A percentile compares a stretch with the other conserved stretches of the same genome.
Evolutionary conservation across 2,329 filamentous ascomycete genomes (phyloP).

Genomic region (Plectosphaerella plurivora): DNA sequence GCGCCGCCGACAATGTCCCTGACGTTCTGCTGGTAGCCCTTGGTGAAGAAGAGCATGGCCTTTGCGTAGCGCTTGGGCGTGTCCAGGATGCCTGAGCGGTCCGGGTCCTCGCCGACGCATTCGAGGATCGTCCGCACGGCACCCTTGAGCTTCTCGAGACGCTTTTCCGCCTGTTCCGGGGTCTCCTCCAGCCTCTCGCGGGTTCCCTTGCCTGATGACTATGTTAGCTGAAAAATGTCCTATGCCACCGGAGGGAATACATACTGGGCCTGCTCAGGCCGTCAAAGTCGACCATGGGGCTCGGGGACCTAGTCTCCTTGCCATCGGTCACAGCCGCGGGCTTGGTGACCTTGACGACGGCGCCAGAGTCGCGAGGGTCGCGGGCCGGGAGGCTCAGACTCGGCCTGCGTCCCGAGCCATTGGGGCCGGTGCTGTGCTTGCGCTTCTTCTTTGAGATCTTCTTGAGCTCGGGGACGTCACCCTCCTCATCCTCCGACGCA

Average conservation of each 20-base stretch:
- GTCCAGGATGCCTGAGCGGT: slow-evolving; percentile 59
- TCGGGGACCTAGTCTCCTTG: slow-evolving; percentile 38
- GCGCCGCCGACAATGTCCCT: slow-evolving; percentile 88
- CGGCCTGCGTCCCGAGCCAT: slow-evolving; percentile 32
- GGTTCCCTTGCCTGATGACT: slow-evolving; percentile 53
- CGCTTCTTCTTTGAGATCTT: slow-evolving; percentile 13
- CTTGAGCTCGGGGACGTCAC: not conserved
- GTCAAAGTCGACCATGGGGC: slow-evolving; percentile 57
- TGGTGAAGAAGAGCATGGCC: slow-evolving; percentile 92
- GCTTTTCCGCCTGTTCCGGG: slow-evolving; percentile 38
- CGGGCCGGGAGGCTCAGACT: slow-evolving; percentile 59
- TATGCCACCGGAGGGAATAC: slow-evolving; percentile 11
- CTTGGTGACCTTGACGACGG: slow-evolving; percentile 12
- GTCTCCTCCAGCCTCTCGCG: slow-evolving; percentile 57
- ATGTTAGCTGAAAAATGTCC: not conserved
- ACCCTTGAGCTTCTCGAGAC: slow-evolving; percentile 54
- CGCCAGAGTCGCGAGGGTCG: slow-evolving; percentile 50
- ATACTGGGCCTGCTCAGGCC: slow-evolving; percentile 56
- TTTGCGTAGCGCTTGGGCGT: slow-evolving; percentile 88
- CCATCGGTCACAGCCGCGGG: slow-evolving; percentile 20
- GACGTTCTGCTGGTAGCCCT: slow-evolving; percentile 94
- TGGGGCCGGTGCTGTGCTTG: slow-evolving; percentile 6
- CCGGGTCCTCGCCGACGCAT: slow-evolving; percentile 64
- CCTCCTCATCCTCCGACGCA: not conserved
- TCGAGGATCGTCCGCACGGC: slow-evolving; percentile 64